phyloP scores from a whole-genome alignment of 768 basidiomycete species.

The Cantharellus cinnabarinus region DNA sequence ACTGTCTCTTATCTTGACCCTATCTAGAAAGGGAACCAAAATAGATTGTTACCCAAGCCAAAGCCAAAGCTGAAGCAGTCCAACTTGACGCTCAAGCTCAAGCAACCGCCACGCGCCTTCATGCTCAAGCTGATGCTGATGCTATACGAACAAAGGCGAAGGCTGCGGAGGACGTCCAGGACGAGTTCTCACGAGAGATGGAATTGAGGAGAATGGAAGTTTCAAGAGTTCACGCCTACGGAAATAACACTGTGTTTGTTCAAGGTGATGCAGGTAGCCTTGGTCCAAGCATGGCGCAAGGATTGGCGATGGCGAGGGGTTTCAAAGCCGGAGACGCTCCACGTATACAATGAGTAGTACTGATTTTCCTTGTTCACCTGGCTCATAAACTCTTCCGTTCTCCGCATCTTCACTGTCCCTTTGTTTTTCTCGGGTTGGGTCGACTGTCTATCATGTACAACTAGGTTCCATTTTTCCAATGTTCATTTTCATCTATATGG shows the following conservation, averaged over 20 bases:
- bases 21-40: constrained; percentile 63
- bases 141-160: constrained; percentile 32
- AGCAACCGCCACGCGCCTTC: constrained; percentile 53
- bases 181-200: constrained; percentile 61
- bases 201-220: constrained; percentile 47
- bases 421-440: too few species aligned
- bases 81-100: constrained; percentile 58
- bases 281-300: too few species aligned
- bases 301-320: too few species aligned
- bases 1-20: constrained; percentile 20
- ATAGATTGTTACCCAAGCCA: constrained; percentile 47
- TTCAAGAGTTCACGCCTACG: constrained; percentile 39
- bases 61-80: constrained; percentile 43
- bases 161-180: constrained; percentile 39
- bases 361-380: too few species aligned
- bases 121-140: constrained; percentile 10
- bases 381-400: too few species aligned
- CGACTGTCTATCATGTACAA: too few species aligned
- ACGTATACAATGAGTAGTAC: too few species aligned
- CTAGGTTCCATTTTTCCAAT: too few species aligned
- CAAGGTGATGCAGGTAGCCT: too few species aligned
- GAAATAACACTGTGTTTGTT: constrained; percentile 18
- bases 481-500: too few species aligned
- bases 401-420: too few species aligned
- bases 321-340: too few species aligned